Base-by-base conservation (phyloP, 768 basidiomycete species). In the Galerina sulciceps region DNA sequence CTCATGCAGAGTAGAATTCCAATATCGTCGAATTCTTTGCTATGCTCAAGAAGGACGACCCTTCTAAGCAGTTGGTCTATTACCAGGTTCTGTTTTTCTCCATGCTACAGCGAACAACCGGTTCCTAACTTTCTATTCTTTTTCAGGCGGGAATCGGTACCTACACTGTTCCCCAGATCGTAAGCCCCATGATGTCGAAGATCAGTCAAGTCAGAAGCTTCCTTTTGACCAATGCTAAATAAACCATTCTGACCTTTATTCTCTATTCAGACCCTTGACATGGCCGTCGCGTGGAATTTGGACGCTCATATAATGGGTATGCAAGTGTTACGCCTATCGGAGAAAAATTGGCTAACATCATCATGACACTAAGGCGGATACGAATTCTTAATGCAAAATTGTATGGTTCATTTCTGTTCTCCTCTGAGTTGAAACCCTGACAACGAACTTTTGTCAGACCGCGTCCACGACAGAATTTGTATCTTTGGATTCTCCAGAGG, bases 401-500 rank as follows among this genome's bases (percentile, higher is more conserved):
- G 82, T 81, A 61, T n/a, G n/a, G n/a, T 14, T 74, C 68, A 14
- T 38, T n/a, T 23, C 10, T 0, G 10, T 10, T 10, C 31, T 8
- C n/a, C 2, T 41, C 4, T 51, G 2, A 15, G 35, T 35, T 6
- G 6, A 36, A 22, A 55, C 13, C 13, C 48, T 43, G 26, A 45
- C n/a, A 6, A 14, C 41, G 20, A 10, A 26, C 9, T 14, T 45
- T 45, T 8, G 23, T 13, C 37, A 82, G 81, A 82, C 61, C 70
- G 70, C 20, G 68, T 69, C 3, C 81, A 80, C 1, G 85, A 87
- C 68, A 77, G 76, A 48, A 84, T 88, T 45, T 86, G 77, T 66
- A 79, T 88, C 43, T 86, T 87, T 64, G 86, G 69, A 1, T 88
- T 88, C 66, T 85, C 84, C 15, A 73, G 87, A 23, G 85, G 86